phyloP scores from a whole-genome alignment of 345 rosid species.

The Dipteronia dyeriana region DNA sequence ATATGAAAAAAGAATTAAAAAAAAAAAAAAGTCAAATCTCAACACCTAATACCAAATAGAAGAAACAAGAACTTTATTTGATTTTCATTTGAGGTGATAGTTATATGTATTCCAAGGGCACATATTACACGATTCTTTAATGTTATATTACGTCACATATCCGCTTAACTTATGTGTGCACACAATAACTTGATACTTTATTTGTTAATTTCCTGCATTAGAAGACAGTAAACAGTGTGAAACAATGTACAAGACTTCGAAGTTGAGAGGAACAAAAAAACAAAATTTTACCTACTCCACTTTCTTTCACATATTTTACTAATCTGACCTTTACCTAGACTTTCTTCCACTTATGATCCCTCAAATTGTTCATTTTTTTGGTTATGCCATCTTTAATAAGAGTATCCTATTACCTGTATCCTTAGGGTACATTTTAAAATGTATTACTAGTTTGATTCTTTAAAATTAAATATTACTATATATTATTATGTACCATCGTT shows the following conservation, averaged over 20 bases:
- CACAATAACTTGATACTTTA: too few relatives aligned
- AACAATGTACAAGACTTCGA: not conserved
- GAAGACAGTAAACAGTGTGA: not conserved
- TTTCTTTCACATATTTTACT: not conserved
- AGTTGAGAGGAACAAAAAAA: conserved; percentile 9
- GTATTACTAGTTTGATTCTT: too few relatives aligned
- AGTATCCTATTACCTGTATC: too few relatives aligned
- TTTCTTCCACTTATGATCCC: not conserved
- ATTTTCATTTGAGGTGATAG: not conserved
- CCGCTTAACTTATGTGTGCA: too few relatives aligned
- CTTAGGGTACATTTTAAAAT: too few relatives aligned
- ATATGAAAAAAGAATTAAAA: not conserved
- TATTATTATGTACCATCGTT: too few relatives aligned
- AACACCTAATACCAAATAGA: conserved; percentile 12
- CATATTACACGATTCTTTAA: too few relatives aligned
- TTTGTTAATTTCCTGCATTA: not conserved
- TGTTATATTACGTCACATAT: too few relatives aligned
- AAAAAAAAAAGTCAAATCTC: not conserved
- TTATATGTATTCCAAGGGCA: too few relatives aligned
- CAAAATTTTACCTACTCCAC: conserved; percentile 6
- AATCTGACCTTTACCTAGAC: not conserved
- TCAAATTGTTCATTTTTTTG: not conserved
- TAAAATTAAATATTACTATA: too few relatives aligned
- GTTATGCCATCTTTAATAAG: not conserved
- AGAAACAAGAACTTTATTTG: not conserved